Percentiles rank a stretch among this genome's conserved stretches.
These are phyloP conservation scores for Neurospora sp. DNA, from an alignment of 495 filamentous ascomycete genomes.

Conservation along the genomic window DNA sequence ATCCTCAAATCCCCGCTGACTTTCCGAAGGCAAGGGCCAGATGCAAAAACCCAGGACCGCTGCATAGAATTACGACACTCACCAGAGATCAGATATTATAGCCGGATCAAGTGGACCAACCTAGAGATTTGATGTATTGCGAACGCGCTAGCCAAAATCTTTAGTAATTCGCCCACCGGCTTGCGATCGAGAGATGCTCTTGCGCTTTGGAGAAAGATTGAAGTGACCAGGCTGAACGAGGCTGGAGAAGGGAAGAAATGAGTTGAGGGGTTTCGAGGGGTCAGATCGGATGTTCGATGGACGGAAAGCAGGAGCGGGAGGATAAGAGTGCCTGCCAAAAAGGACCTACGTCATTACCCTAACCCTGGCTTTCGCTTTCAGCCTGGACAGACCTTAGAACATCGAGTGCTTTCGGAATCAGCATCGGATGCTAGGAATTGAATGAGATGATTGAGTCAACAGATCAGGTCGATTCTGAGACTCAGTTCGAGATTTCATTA, in stretches of 20 bases:
- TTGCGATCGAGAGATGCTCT: slow-evolving; percentile 11
- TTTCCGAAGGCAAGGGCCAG: not conserved
- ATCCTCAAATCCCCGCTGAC: not conserved
- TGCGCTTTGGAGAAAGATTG: not conserved
- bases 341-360: slow-evolving; percentile 12
- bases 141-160: not conserved
- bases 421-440: not conserved
- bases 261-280: not conserved
- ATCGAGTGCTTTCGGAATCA: not conserved
- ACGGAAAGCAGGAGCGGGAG: not conserved
- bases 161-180: not conserved
- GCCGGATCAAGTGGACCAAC: not conserved
- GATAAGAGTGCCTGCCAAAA: not conserved
- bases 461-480: not conserved
- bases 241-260: not conserved
- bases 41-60: not conserved
- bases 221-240: not conserved
- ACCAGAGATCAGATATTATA: not conserved
- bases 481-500: not conserved
- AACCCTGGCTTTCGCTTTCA: slow-evolving; percentile 1
- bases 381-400: not conserved
- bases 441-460: not conserved
- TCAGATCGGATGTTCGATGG: not conserved
- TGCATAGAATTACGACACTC: not conserved
- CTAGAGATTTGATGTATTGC: not conserved